phyloP scores from a whole-genome alignment of 2,329 filamentous ascomycete genomes.

The Passalora sequoiae region DNA sequence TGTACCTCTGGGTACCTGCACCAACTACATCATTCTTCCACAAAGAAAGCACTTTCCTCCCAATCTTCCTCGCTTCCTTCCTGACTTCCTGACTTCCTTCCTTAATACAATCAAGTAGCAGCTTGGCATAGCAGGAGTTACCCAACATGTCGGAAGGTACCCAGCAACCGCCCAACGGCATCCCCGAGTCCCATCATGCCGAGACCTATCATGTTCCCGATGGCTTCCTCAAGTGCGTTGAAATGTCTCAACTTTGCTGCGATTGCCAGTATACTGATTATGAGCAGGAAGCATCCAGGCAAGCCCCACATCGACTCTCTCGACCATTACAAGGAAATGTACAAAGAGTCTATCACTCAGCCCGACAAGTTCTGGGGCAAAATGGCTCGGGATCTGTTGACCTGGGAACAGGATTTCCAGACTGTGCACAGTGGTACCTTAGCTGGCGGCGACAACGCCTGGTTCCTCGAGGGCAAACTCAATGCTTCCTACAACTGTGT shows the following conservation, averaged over 20 bases:
- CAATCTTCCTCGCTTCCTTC: too few species aligned
- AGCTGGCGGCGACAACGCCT: slow-evolving; percentile 74
- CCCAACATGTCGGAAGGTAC: slow-evolving; percentile 23
- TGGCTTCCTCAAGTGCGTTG: slow-evolving; percentile 39
- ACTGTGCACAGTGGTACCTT: slow-evolving; percentile 78
- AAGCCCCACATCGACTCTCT: slow-evolving; percentile 56
- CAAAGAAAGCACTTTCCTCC: too few species aligned
- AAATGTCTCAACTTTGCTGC: too few species aligned
- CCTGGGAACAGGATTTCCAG: slow-evolving; percentile 87
- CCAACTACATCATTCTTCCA: not conserved
- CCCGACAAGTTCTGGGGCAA: slow-evolving; percentile 86
- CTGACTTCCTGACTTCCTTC: too few species aligned
- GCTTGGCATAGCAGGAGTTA: too few species aligned
- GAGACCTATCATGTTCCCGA: slow-evolving; percentile 27
- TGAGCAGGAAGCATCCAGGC: slow-evolving; percentile 56
- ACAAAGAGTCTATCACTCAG: slow-evolving; percentile 80
- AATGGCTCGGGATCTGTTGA: slow-evolving; percentile 79
- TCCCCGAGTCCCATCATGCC: slow-evolving; percentile 26
- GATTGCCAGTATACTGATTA: too few species aligned
- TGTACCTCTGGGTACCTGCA: not conserved
- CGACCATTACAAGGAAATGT: slow-evolving; percentile 59
- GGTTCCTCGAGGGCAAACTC: slow-evolving; percentile 89
- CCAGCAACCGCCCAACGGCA: slow-evolving; percentile 20
- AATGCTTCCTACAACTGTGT: slow-evolving; percentile 98
- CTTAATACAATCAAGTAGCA: too few species aligned